Percentiles rank a stretch among this genome's conserved stretches.
phyloP scores from a whole-genome alignment of 495 filamentous ascomycete genomes.

The Alectoria sarmentosa region DNA sequence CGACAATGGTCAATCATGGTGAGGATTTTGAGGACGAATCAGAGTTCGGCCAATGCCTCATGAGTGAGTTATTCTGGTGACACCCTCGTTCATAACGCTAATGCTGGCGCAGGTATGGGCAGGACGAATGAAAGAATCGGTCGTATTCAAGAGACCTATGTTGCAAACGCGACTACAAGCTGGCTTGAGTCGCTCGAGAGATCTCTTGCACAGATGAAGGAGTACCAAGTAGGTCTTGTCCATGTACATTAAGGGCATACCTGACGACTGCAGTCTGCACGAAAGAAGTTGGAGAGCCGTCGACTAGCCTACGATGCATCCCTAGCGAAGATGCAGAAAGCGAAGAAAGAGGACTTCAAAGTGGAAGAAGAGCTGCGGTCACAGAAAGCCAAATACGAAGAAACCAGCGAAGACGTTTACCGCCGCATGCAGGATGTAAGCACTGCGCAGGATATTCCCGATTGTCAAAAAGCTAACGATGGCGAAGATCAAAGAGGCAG shows the following conservation, averaged over 20 bases:
- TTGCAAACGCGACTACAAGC: conserved; percentile 69
- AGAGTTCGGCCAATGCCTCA: conserved; percentile 86
- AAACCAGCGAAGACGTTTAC: conserved; percentile 86
- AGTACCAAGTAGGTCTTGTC: conserved; percentile 66
- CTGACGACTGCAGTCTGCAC: conserved; percentile 51
- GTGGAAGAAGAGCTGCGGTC: conserved; percentile 88
- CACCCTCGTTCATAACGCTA: background rate
- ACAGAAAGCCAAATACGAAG: conserved; percentile 94
- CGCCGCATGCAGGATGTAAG: conserved; percentile 79
- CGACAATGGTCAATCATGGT: conserved; percentile 83
- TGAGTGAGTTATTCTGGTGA: conserved; percentile 47
- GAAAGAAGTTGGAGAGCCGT: conserved; percentile 91
- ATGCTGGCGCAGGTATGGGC: conserved; percentile 53
- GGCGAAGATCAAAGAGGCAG: conserved; percentile 69
- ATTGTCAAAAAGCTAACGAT: background rate
- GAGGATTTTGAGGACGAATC: conserved; percentile 91
- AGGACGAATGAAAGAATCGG: conserved; percentile 83
- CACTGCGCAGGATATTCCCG: background rate
- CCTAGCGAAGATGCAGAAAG: conserved; percentile 85
- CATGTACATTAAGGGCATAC: conserved; percentile 7
- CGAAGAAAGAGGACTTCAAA: conserved; percentile 86
- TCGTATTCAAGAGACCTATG: conserved; percentile 78
- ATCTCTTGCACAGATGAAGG: conserved; percentile 91
- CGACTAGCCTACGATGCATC: conserved; percentile 89
- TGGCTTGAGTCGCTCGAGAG: conserved; percentile 92